Conservation (phyloP, 768 basidiomycete species). For the Strobilomyces dryophilus region DNA sequence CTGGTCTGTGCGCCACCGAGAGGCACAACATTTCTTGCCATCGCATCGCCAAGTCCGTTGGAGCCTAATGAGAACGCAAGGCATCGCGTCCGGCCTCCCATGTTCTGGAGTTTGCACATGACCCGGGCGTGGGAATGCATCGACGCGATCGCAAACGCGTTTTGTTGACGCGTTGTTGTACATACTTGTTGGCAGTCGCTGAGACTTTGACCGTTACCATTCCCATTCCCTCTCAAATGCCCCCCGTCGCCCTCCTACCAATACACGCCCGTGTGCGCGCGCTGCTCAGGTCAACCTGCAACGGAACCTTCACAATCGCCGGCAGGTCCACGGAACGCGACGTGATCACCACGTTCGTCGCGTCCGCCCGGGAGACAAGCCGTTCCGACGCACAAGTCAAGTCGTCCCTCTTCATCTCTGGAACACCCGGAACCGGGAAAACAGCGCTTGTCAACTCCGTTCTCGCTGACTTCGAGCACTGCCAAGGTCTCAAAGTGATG, state of each 20-base stretch:
- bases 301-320: slow-evolving; percentile 49
- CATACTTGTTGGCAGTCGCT: slow-evolving; percentile 13
- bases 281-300: slow-evolving; percentile 68
- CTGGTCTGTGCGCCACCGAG: too few relatives aligned
- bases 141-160: slow-evolving; percentile 18
- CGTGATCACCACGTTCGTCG: slow-evolving; percentile 55
- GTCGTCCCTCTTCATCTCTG: slow-evolving; percentile 80
- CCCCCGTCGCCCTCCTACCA: slow-evolving; percentile 41
- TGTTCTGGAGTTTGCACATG: too few relatives aligned
- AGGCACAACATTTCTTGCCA: too few relatives aligned
- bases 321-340: slow-evolving; percentile 67
- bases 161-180: slow-evolving; percentile 29
- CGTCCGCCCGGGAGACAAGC: slow-evolving; percentile 42
- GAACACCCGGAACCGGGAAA: slow-evolving; percentile 90
- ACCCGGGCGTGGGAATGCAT: slow-evolving; percentile 12
- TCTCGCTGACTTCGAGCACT: slow-evolving; percentile 40
- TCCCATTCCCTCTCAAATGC: slow-evolving; percentile 43
- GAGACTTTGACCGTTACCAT: slow-evolving; percentile 40
- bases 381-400: slow-evolving; percentile 13
- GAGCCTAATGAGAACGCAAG: too few relatives aligned
- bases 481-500: slow-evolving; percentile 42
- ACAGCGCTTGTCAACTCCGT: slow-evolving; percentile 77
- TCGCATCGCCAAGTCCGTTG: too few relatives aligned
- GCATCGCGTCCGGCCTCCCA: too few relatives aligned
- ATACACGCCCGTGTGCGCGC: slow-evolving; percentile 63